Evolutionary conservation across 495 filamentous ascomycete species (phyloP).

Genomic region (Penicillium taxi): DNA sequence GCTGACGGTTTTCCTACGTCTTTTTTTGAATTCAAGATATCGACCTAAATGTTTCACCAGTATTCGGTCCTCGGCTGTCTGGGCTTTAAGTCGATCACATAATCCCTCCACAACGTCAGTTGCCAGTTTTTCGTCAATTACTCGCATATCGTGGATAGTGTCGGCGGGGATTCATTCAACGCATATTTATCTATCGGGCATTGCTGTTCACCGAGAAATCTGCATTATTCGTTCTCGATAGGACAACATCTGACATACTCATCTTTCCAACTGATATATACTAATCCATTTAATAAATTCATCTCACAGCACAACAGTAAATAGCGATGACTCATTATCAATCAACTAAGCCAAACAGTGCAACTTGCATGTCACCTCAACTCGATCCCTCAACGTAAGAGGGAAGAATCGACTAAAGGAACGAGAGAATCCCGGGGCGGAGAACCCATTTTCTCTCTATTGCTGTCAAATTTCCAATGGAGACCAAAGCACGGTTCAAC

Average conservation of each 20-base stretch:
- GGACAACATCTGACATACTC: conserved; percentile 12
- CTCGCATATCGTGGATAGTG: conserved; percentile 7
- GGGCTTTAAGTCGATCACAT: conserved; percentile 12
- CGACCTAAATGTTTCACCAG: conserved; percentile 10
- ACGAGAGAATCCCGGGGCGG: conserved; percentile 14
- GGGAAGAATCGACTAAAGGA: conserved; percentile 17
- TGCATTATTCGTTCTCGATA: conserved; percentile 14
- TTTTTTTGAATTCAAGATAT: conserved; percentile 13
- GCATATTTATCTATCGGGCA: conserved; percentile 4
- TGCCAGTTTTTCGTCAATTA: conserved; percentile 8
- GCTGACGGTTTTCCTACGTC: conserved; percentile 15
- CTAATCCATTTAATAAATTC: neutral
- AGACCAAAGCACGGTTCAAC: conserved; percentile 14
- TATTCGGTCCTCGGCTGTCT: conserved; percentile 10
- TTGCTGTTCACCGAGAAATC: conserved; percentile 4
- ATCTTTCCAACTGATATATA: conserved; percentile 20
- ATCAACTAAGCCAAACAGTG: conserved; percentile 14
- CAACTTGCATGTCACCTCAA: conserved; percentile 13
- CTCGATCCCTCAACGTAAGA: conserved; percentile 11
- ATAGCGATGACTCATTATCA: conserved; percentile 10
- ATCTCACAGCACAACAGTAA: no score
- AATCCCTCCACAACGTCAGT: conserved; percentile 14
- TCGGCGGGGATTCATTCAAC: conserved; percentile 18
- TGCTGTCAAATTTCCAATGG: conserved; percentile 13
- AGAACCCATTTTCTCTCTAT: conserved; percentile 13